Evolutionary conservation across 2,329 filamentous ascomycete genomes (phyloP).

Genomic region (Penicillium sumatraense): DNA sequence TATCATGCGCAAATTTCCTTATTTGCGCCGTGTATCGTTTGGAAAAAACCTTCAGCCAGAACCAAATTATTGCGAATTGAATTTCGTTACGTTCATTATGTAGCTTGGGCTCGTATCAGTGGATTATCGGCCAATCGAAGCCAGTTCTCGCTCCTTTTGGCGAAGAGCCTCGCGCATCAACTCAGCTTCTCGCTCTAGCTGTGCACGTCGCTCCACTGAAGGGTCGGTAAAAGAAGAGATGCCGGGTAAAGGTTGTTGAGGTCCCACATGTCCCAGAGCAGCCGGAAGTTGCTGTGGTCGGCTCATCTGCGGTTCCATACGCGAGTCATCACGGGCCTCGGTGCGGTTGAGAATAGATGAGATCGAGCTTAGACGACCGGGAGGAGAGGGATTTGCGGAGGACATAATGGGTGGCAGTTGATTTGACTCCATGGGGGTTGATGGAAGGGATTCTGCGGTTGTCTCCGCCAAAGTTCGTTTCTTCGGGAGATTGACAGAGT

Average conservation of each 20-base stretch:
- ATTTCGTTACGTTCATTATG: conserved; percentile 29
- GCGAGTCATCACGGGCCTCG: conserved; percentile 40
- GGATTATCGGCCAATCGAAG: conserved; percentile 49
- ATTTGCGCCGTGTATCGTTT: conserved; percentile 24
- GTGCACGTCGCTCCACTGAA: conserved; percentile 66
- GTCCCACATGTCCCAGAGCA: conserved; percentile 23
- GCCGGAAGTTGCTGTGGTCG: conserved; percentile 36
- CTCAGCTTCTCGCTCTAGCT: conserved; percentile 74
- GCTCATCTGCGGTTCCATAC: conserved; percentile 45
- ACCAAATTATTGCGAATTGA: conserved; percentile 12
- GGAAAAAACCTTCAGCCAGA: conserved; percentile 8
- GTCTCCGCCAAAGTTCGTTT: conserved; percentile 44
- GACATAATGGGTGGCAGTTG: conserved; percentile 46
- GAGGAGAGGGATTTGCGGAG: conserved; percentile 43
- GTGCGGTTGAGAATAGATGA: conserved; percentile 73
- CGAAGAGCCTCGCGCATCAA: conserved; percentile 73
- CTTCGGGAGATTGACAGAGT: conserved; percentile 34
- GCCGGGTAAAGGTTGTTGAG: conserved; percentile 34
- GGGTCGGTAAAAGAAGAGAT: conserved; percentile 55
- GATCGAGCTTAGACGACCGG: conserved; percentile 72
- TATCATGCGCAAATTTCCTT: conserved; percentile 26
- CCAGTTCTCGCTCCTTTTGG: conserved; percentile 75
- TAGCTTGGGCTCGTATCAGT: conserved; percentile 7
- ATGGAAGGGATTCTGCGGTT: conserved; percentile 30
- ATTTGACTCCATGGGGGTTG: conserved; percentile 40